These are phyloP conservation scores for Starmera dryadoides DNA, from an alignment of 805 yeast genomes.

Conservation along the genomic window DNA sequence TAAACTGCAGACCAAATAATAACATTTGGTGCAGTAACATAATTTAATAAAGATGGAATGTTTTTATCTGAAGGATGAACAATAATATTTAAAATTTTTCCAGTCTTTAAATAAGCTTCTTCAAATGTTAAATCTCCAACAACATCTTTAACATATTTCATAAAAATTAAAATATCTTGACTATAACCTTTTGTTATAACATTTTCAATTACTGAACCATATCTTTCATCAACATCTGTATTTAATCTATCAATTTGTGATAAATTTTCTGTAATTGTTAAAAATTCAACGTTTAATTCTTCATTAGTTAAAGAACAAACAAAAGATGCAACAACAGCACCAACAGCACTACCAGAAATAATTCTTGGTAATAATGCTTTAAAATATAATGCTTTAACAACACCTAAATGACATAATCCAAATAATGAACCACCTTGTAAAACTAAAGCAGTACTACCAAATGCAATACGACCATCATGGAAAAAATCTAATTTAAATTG, in stretches of 20 bases:
- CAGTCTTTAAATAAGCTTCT: slow-evolving; percentile 80
- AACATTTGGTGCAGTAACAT: slow-evolving; percentile 90
- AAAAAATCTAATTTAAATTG: slow-evolving; percentile 68
- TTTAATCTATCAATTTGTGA: slow-evolving; percentile 33
- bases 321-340: slow-evolving; percentile 85
- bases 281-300: slow-evolving; percentile 44
- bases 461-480: slow-evolving; percentile 78
- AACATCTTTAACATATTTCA: slow-evolving; percentile 67
- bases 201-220: slow-evolving; percentile 67
- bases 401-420: slow-evolving; percentile 92
- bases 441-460: slow-evolving; percentile 86
- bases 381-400: slow-evolving; percentile 72
- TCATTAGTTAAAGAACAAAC: slow-evolving; percentile 68
- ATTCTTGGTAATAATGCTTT: slow-evolving; percentile 76
- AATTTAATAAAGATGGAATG: slow-evolving; percentile 71
- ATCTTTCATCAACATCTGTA: slow-evolving; percentile 49
- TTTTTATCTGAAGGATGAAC: slow-evolving; percentile 73
- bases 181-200: slow-evolving; percentile 77
- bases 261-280: slow-evolving; percentile 33
- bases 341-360: slow-evolving; percentile 88
- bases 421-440: slow-evolving; percentile 93
- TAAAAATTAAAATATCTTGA: slow-evolving; percentile 73
- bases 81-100: slow-evolving; percentile 73
- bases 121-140: slow-evolving; percentile 87
- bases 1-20: slow-evolving; percentile 84